A percentile compares a stretch with the other conserved stretches of the same genome.
These are phyloP conservation scores for Phytophthora pinifolia DNA, from an alignment of 352 stramenopile species.

Conservation along the genomic window DNA sequence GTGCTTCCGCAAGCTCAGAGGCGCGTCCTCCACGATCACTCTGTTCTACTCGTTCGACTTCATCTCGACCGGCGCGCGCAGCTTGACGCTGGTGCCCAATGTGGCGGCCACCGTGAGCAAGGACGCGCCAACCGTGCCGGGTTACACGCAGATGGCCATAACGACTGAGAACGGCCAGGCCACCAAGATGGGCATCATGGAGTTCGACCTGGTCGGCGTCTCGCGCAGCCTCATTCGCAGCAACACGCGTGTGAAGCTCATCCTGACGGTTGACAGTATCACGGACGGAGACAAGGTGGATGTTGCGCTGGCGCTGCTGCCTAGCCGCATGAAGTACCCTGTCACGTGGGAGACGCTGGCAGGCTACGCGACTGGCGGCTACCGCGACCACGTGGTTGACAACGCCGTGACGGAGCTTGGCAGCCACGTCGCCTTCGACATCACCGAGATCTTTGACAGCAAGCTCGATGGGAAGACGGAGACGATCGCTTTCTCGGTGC, in stretches of 20 bases:
- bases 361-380: conserved; percentile 37
- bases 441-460: conserved; percentile 70
- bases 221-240: conserved; percentile 60
- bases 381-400: conserved; percentile 56
- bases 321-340: conserved; percentile 49
- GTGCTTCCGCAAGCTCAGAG: conserved; percentile 71
- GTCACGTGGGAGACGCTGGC: conserved; percentile 64
- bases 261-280: conserved; percentile 69
- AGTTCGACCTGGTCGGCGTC: conserved; percentile 67
- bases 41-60: conserved; percentile 87
- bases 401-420: conserved; percentile 50
- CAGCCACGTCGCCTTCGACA: conserved; percentile 74
- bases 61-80: conserved; percentile 54
- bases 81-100: conserved; percentile 60
- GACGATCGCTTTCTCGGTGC: conserved; percentile 64
- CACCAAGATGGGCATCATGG: conserved; percentile 63
- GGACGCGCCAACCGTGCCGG: conserved; percentile 36
- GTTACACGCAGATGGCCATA: conserved; percentile 63
- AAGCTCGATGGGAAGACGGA: conserved; percentile 48
- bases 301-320: conserved; percentile 50
- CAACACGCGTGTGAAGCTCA: conserved; percentile 70
- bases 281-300: conserved; percentile 43
- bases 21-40: conserved; percentile 50
- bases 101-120: conserved; percentile 63
- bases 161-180: conserved; percentile 41